These are phyloP conservation scores for Exophiala viscosa DNA, from an alignment of 2,329 filamentous ascomycete genomes.

Conservation along the genomic window DNA sequence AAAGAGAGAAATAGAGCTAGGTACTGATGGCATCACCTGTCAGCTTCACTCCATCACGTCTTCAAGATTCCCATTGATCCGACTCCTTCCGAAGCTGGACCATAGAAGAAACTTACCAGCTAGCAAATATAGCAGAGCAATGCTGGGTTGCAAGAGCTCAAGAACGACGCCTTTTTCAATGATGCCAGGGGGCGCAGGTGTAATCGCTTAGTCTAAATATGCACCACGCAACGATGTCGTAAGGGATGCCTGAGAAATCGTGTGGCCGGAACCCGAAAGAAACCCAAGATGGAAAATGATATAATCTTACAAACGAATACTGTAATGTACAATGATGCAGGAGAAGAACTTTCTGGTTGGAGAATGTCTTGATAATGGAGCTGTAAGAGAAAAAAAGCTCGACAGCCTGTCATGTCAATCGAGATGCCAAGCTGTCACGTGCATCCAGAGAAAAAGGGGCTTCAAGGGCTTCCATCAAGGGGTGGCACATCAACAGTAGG, in stretches of 20 bases:
- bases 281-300: background rate
- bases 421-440: background rate
- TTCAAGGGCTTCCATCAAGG: background rate
- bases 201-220: too few relatives aligned
- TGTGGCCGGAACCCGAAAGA: background rate
- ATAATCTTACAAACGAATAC: background rate
- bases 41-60: too few relatives aligned
- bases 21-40: too few relatives aligned
- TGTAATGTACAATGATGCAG: constrained; percentile 4
- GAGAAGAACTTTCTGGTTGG: background rate
- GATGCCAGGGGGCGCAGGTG: too few relatives aligned
- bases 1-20: too few relatives aligned
- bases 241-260: background rate
- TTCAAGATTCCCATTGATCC: too few relatives aligned
- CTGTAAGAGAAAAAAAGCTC: background rate
- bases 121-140: too few relatives aligned
- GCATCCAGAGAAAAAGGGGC: background rate
- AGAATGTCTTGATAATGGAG: background rate
- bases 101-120: too few relatives aligned
- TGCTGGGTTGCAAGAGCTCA: too few relatives aligned
- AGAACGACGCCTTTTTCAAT: too few relatives aligned
- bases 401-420: background rate
- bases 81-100: too few relatives aligned
- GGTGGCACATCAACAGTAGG: background rate
- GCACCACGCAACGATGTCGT: too few relatives aligned